These are phyloP conservation scores for Carex arenaria DNA, from an alignment of 202 grass and related monocot species.

Conservation along the genomic window DNA sequence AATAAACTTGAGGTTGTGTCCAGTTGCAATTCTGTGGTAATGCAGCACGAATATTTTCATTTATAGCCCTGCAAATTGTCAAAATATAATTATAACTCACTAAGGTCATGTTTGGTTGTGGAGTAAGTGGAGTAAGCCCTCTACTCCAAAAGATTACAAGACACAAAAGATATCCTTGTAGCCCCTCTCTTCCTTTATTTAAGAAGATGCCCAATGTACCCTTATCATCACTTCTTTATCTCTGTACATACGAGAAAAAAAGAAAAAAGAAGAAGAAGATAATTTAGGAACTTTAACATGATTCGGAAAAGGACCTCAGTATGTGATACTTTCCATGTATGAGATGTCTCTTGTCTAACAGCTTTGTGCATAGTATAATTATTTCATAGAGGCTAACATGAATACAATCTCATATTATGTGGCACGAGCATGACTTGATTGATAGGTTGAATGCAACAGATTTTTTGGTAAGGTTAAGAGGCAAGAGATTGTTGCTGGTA, in stretches of 20 bases:
- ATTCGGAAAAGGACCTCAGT: neutral
- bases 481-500: constrained; percentile 81
- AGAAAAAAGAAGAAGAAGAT: neutral
- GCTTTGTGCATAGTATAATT: neutral
- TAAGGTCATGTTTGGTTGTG: no score
- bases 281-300: neutral
- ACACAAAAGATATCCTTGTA: neutral
- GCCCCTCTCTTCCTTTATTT: neutral
- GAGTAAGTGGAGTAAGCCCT: no score
- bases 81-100: neutral
- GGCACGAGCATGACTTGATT: constrained; percentile 32
- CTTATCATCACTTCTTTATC: neutral
- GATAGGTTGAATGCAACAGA: constrained; percentile 94
- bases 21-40: neutral
- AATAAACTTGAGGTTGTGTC: neutral
- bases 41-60: neutral
- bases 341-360: neutral
- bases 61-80: neutral
- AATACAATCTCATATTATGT: neutral
- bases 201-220: neutral
- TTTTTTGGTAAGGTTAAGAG: constrained; percentile 56
- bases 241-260: neutral
- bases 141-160: neutral
- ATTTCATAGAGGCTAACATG: neutral
- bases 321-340: neutral